phyloP scores from a whole-genome alignment of 2,329 filamentous ascomycete genomes.

The Fusarium sp. region DNA sequence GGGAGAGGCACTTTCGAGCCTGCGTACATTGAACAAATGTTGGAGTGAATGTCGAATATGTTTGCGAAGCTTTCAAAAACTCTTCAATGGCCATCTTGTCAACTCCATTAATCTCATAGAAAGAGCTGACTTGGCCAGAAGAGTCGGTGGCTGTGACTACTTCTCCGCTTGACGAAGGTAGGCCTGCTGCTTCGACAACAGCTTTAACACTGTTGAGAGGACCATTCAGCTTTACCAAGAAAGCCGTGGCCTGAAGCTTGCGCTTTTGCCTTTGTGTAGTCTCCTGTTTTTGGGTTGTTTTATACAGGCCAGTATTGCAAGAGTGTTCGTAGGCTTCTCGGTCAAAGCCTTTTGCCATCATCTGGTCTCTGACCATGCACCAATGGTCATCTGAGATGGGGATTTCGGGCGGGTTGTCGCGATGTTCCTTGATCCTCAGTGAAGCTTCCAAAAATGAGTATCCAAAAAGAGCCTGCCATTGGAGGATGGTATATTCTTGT shows the following conservation, averaged over 20 bases:
- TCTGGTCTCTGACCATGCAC: background rate
- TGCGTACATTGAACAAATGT: conserved; percentile 15
- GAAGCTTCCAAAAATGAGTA: background rate
- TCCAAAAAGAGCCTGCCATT: conserved; percentile 15
- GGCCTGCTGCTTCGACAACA: background rate
- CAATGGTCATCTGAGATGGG: conserved; percentile 3
- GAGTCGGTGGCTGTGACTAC: background rate
- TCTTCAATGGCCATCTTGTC: background rate
- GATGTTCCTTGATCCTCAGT: background rate
- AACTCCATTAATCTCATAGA: conserved; percentile 6
- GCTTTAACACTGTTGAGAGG: background rate
- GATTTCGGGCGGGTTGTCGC: background rate
- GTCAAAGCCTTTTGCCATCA: conserved; percentile 2
- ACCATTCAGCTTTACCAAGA: conserved; percentile 12
- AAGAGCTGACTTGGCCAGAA: background rate
- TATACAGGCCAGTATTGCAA: background rate
- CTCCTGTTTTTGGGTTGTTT: background rate
- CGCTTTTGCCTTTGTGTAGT: background rate
- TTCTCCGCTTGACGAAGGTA: background rate
- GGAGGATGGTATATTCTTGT: background rate
- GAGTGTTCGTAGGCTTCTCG: conserved; percentile 19
- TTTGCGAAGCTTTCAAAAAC: background rate
- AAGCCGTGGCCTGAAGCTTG: background rate
- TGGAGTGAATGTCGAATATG: background rate
- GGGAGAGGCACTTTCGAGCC: conserved; percentile 5